These are phyloP conservation scores for Penicillium sclerotiorum DNA, from an alignment of 2,329 filamentous ascomycete species.

Conservation along the genomic window DNA sequence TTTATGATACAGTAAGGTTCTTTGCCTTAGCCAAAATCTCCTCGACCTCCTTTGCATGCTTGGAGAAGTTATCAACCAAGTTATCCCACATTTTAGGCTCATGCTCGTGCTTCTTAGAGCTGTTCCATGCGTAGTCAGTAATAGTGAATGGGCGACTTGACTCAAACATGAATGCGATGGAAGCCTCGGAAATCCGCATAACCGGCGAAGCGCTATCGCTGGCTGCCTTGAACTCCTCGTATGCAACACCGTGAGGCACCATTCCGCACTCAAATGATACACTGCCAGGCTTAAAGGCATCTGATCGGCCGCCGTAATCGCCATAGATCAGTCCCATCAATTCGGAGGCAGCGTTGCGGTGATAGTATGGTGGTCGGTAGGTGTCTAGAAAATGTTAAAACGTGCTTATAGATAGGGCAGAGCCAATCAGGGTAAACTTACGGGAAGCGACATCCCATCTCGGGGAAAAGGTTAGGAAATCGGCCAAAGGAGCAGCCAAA, in stretches of 20 bases:
- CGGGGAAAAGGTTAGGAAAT: constrained; percentile 45
- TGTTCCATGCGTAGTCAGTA: constrained; percentile 40
- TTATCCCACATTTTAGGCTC: constrained; percentile 59
- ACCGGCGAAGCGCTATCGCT: constrained; percentile 29
- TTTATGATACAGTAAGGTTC: constrained; percentile 18
- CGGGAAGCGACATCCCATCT: constrained; percentile 44
- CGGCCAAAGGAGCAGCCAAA: constrained; percentile 36
- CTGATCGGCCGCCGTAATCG: constrained; percentile 37
- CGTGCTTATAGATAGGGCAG: too few species aligned
- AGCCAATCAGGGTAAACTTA: constrained; percentile 21
- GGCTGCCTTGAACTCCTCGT: constrained; percentile 38
- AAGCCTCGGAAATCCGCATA: constrained; percentile 35
- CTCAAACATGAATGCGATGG: constrained; percentile 42
- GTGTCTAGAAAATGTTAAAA: constrained; percentile 30
- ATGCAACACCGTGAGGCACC: constrained; percentile 41
- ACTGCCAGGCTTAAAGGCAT: constrained; percentile 37
- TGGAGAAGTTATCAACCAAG: constrained; percentile 56
- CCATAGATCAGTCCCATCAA: constrained; percentile 44
- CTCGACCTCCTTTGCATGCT: constrained; percentile 51
- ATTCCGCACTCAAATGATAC: constrained; percentile 41
- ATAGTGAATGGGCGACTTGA: constrained; percentile 39
- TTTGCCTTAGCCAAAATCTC: constrained; percentile 42
- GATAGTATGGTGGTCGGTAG: constrained; percentile 47
- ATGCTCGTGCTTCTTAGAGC: constrained; percentile 47
- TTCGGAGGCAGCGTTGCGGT: constrained; percentile 45